Conservation (phyloP, 163 green algal genomes). For the Trebouxia gelatinosa region DNA sequence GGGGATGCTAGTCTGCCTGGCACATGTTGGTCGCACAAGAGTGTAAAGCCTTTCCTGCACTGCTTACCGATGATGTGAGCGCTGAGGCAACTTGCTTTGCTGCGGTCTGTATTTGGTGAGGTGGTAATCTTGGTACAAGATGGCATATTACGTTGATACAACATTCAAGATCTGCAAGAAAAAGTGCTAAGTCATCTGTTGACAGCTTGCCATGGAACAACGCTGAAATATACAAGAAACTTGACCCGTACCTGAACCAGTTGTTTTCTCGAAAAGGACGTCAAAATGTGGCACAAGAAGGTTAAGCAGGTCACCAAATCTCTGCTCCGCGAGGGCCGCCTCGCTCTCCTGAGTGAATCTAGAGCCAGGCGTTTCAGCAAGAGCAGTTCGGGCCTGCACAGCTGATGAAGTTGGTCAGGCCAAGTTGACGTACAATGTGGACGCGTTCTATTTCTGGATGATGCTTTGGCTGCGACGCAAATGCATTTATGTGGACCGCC, state of each 20-base stretch:
- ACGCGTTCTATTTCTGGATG: background rate
- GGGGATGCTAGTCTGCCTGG: no score
- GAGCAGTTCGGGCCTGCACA: constrained; percentile 37
- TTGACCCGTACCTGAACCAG: constrained; percentile 34
- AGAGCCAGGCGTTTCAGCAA: constrained; percentile 40
- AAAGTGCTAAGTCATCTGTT: background rate
- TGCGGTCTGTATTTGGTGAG: constrained; percentile 24
- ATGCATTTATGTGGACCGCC: no score
- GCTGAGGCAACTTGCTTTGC: constrained; percentile 37
- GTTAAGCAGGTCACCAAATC: constrained; percentile 45
- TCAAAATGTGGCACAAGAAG: constrained; percentile 43
- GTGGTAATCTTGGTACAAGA: constrained; percentile 44
- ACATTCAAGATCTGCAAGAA: constrained; percentile 51
- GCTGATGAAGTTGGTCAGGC: no score
- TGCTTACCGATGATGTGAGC: constrained; percentile 34
- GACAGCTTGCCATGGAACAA: background rate
- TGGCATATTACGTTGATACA: constrained; percentile 57
- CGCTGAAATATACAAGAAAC: background rate
- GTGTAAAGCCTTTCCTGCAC: no score
- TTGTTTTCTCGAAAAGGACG: constrained; percentile 42
- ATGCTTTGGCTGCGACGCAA: background rate
- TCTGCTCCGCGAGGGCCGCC: constrained; percentile 34
- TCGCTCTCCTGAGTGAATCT: constrained; percentile 44
- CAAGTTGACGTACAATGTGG: background rate
- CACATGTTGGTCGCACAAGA: no score